These are phyloP conservation scores for Antarctomyces pellizariae DNA, from an alignment of 495 filamentous ascomycete species.

Conservation along the genomic window DNA sequence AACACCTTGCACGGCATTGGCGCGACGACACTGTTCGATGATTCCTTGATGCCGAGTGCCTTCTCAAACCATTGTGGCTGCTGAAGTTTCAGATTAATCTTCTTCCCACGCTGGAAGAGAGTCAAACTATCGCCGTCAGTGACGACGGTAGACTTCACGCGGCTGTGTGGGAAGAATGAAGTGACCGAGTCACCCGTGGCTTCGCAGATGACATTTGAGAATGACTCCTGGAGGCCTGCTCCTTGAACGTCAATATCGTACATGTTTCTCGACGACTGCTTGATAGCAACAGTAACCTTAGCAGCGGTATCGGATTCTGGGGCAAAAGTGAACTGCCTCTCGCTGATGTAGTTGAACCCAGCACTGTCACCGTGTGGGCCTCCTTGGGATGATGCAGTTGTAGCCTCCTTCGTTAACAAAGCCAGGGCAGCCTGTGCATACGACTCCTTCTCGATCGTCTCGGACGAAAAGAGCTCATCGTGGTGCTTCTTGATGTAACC, in stretches of 20 bases:
- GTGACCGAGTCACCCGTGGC: constrained; percentile 17
- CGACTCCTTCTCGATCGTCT: constrained; percentile 33
- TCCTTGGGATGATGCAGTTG: constrained; percentile 12
- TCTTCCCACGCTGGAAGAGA: constrained; percentile 61
- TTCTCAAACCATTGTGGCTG: constrained; percentile 66
- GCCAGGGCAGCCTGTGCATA: constrained; percentile 71
- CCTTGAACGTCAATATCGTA: constrained; percentile 44
- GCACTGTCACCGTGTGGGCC: constrained; percentile 26
- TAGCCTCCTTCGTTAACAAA: constrained; percentile 23
- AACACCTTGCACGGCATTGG: constrained; percentile 74
- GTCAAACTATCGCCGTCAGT: constrained; percentile 34
- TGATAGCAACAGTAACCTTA: constrained; percentile 30
- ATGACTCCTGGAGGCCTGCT: constrained; percentile 14
- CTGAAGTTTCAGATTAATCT: constrained; percentile 43
- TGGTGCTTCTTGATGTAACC: constrained; percentile 83
- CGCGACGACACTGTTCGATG: constrained; percentile 55
- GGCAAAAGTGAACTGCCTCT: constrained; percentile 30
- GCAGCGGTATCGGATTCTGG: constrained; percentile 22
- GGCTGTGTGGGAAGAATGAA: constrained; percentile 49
- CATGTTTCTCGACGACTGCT: constrained; percentile 32
- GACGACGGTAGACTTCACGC: constrained; percentile 61
- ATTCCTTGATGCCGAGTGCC: constrained; percentile 61
- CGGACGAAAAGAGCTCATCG: constrained; percentile 40
- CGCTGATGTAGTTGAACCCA: constrained; percentile 22
- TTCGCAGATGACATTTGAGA: constrained; percentile 21